phyloP scores from a whole-genome alignment of 139 green algal genomes.

The Ettlia oleoabundans region DNA sequence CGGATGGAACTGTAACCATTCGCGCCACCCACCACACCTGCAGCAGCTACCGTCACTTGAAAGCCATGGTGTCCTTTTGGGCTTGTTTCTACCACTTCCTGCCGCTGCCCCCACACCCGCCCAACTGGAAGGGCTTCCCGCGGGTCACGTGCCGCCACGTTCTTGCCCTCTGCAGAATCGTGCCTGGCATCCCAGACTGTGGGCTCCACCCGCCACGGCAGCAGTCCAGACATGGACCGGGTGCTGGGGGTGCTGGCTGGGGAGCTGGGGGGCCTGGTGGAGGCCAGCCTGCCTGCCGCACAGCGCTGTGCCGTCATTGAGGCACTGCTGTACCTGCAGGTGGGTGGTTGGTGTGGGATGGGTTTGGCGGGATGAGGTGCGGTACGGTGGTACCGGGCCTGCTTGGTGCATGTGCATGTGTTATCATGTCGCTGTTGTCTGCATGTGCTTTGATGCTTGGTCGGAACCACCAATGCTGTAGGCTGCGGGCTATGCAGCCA shows the following conservation, averaged over 20 bases:
- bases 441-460: not conserved
- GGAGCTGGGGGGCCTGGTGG: slow-evolving; percentile 37
- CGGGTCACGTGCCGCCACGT: too few species aligned
- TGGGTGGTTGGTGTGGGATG: slow-evolving; percentile 1
- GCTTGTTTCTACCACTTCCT: too few species aligned
- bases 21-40: too few species aligned
- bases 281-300: slow-evolving; percentile 36
- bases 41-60: too few species aligned
- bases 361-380: not conserved
- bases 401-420: not conserved
- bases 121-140: too few species aligned
- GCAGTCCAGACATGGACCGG: slow-evolving; percentile 25
- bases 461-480: not conserved
- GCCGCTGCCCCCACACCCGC: too few species aligned
- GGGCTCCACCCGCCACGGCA: slow-evolving; percentile 27
- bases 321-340: slow-evolving; percentile 66
- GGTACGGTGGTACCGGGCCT: not conserved
- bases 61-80: too few species aligned
- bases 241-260: slow-evolving; percentile 33
- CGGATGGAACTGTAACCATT: too few species aligned
- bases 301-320: slow-evolving; percentile 58
- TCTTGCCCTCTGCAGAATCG: too few species aligned
- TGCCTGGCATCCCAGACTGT: slow-evolving; percentile 36
- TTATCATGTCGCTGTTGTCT: not conserved
- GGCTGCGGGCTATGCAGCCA: slow-evolving; percentile 41